Conservation (phyloP, 805 yeast species). For the Wickerhamiella australiensis region DNA sequence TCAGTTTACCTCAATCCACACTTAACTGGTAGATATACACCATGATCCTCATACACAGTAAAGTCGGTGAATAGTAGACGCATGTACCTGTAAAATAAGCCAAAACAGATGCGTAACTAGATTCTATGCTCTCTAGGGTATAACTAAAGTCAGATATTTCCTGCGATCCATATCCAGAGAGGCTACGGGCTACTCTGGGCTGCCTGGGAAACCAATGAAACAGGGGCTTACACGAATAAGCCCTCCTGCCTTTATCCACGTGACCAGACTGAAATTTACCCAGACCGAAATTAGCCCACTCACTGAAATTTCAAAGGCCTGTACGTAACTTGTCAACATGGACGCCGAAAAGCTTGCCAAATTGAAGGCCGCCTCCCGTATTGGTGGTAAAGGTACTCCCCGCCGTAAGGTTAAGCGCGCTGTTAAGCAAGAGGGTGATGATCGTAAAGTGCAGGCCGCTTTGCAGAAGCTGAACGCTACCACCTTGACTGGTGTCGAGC, state of each 20-base stretch:
- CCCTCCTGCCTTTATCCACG: background rate
- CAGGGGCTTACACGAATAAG: no score
- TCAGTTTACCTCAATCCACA: no score
- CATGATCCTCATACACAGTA: no score
- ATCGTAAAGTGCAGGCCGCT: constrained; percentile 78
- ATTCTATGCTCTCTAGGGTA: no score
- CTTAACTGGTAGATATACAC: no score
- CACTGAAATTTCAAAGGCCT: constrained; percentile 2
- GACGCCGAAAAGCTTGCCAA: constrained; percentile 85
- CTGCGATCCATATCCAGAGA: no score
- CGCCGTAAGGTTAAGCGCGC: constrained; percentile 86
- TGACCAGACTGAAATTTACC: constrained; percentile 9
- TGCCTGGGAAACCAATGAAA: no score
- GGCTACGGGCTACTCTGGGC: no score
- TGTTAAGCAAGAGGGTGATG: constrained; percentile 48
- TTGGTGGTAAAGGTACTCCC: constrained; percentile 58
- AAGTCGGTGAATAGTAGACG: no score
- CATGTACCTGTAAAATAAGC: no score
- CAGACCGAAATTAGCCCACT: constrained; percentile 9
- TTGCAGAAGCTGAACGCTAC: constrained; percentile 81
- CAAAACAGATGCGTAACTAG: no score
- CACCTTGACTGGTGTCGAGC: constrained; percentile 80
- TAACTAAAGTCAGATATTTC: no score
- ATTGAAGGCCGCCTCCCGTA: constrained; percentile 46
- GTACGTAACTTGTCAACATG: constrained; percentile 17